Conservation (phyloP, 148 eudicot species). For the Rhododendron mucronatum region DNA sequence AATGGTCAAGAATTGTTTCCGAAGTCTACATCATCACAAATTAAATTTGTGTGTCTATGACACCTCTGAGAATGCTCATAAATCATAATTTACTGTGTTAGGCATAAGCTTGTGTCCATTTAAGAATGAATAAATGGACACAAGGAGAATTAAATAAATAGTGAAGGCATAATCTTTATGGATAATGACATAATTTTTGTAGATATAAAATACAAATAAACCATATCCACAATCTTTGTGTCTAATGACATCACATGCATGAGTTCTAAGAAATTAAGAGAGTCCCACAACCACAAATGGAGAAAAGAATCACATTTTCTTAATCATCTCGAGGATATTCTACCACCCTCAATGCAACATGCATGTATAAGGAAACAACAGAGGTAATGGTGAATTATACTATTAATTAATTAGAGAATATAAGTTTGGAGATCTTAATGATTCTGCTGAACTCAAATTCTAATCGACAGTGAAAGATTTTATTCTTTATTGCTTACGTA, state of each 20-base stretch:
- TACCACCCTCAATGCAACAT: background rate
- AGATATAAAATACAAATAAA: too few relatives aligned
- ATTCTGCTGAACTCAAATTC: background rate
- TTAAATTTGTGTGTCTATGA: too few relatives aligned
- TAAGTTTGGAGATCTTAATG: too few relatives aligned
- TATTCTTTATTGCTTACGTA: background rate
- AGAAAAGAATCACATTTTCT: background rate
- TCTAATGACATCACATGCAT: background rate
- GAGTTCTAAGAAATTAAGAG: background rate
- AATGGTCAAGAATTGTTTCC: too few relatives aligned
- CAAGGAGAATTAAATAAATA: too few relatives aligned
- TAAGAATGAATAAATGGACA: too few relatives aligned
- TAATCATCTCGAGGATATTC: background rate
- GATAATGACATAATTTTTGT: too few relatives aligned
- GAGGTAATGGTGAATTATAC: background rate
- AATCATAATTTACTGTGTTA: too few relatives aligned
- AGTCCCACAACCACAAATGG: background rate
- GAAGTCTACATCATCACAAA: too few relatives aligned
- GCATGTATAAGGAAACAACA: background rate
- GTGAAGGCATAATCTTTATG: background rate
- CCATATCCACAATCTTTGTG: too few relatives aligned
- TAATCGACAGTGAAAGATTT: background rate
- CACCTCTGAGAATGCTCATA: too few relatives aligned
- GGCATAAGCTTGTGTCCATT: too few relatives aligned
- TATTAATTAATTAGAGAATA: background rate